A percentile compares a stretch with the other conserved stretches of the same genome.
Conservation (phyloP, 352 stramenopile genomes). For the Phytopythium oedochilum region DNA sequence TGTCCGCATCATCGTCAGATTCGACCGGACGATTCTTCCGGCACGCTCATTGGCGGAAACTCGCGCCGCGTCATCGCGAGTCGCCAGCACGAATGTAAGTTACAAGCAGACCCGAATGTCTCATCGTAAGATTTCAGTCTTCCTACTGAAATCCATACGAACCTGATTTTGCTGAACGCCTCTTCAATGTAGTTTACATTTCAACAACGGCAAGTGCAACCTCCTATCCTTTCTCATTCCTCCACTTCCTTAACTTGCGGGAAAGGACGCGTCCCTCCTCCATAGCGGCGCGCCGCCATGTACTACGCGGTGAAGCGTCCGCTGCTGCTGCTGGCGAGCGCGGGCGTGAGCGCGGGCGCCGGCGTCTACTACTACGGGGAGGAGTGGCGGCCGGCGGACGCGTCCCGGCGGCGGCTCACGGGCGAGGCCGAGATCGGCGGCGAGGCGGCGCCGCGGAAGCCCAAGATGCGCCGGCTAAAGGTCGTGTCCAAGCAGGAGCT, state of each 20-base stretch:
- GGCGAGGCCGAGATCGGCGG: not conserved
- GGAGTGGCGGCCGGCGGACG: slow-evolving; percentile 12
- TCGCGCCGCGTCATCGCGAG: not conserved
- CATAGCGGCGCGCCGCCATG: slow-evolving; percentile 13
- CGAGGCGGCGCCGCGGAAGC: slow-evolving; percentile 3
- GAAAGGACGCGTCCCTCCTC: not conserved
- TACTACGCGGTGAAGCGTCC: slow-evolving; percentile 53
- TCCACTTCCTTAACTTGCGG: not conserved
- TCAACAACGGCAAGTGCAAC: not conserved
- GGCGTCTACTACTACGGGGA: slow-evolving; percentile 48
- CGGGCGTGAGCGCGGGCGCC: slow-evolving; percentile 45
- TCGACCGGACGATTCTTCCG: not conserved
- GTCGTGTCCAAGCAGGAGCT: slow-evolving; percentile 49
- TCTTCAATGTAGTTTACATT: slow-evolving; percentile 5
- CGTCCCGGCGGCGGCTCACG: slow-evolving; percentile 1
- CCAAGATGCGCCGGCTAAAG: slow-evolving; percentile 18
- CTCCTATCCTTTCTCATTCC: not conserved
- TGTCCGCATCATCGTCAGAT: not conserved
- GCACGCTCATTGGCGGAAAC: slow-evolving; percentile 1
- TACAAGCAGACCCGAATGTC: not conserved
- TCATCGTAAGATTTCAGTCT: not conserved
- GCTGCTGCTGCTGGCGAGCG: slow-evolving; percentile 43
- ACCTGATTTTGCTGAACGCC: not conserved
- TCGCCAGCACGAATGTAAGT: not conserved
- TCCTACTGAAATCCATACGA: not conserved